Conservation (phyloP, 768 basidiomycete genomes). For the Paxillus rubicundulus region DNA sequence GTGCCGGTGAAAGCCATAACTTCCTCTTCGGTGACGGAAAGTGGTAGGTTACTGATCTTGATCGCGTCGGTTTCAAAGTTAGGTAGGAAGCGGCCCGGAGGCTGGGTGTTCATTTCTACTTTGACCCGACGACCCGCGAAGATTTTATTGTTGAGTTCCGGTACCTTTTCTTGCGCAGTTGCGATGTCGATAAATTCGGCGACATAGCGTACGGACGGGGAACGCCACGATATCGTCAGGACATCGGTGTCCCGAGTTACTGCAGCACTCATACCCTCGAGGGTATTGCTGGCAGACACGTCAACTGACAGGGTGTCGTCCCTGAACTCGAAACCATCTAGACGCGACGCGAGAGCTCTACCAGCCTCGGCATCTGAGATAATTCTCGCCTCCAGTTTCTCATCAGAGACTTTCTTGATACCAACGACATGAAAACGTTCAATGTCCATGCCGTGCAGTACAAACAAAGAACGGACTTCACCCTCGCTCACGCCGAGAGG, state of each 20-base stretch:
- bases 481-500: conserved; percentile 37
- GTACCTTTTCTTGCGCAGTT: conserved; percentile 30
- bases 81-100: conserved; percentile 27
- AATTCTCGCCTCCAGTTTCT: conserved; percentile 40
- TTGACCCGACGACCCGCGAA: conserved; percentile 45
- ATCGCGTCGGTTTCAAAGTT: conserved; percentile 35
- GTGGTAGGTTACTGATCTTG: conserved; percentile 44
- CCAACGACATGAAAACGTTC: conserved; percentile 34
- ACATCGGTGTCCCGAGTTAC: conserved; percentile 34
- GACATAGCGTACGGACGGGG: conserved; percentile 45
- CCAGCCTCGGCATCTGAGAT: conserved; percentile 43
- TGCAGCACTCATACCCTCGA: conserved; percentile 42
- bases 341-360: conserved; percentile 37
- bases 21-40: conserved; percentile 19
- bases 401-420: conserved; percentile 27
- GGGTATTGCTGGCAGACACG: conserved; percentile 37
- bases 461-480: conserved; percentile 45
- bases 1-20: conserved; percentile 34
- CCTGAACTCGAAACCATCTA: conserved; percentile 51
- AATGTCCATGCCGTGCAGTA: conserved; percentile 40
- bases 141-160: conserved; percentile 34
- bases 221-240: conserved; percentile 51
- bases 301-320: conserved; percentile 43
- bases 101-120: conserved; percentile 43
- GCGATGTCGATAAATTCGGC: conserved; percentile 37